Evolutionary conservation across 2,329 filamentous ascomycete species (phyloP).

Genomic region (Fusarium ambrosium): DNA sequence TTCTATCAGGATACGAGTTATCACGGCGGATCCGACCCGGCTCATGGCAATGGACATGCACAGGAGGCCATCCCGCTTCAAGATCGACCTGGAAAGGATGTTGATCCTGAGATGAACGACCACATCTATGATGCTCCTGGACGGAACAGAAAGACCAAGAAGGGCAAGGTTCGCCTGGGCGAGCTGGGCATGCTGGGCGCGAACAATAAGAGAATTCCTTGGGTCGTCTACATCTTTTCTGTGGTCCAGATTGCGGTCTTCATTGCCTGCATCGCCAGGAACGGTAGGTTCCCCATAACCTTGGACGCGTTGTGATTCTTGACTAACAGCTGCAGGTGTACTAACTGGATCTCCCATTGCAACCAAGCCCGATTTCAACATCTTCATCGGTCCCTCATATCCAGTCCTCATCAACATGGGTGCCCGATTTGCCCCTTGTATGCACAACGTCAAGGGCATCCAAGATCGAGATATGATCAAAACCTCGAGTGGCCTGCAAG

Average conservation of each 20-base stretch:
- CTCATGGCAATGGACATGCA: slow-evolving; percentile 54
- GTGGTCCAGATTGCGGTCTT: slow-evolving; percentile 86
- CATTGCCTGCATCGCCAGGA: slow-evolving; percentile 87
- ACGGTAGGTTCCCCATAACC: slow-evolving; percentile 68
- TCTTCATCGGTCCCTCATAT: slow-evolving; percentile 94
- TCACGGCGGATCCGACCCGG: slow-evolving; percentile 58
- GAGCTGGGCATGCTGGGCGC: slow-evolving; percentile 72
- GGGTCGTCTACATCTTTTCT: slow-evolving; percentile 86
- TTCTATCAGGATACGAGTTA: slow-evolving; percentile 70
- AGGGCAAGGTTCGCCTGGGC: slow-evolving; percentile 66
- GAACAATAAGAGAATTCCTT: slow-evolving; percentile 73
- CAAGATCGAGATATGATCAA: slow-evolving; percentile 61
- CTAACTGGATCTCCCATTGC: slow-evolving; percentile 83
- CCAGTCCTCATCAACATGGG: slow-evolving; percentile 98
- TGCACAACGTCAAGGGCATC: slow-evolving; percentile 83
- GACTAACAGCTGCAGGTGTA: slow-evolving; percentile 64
- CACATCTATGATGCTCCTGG: slow-evolving; percentile 72
- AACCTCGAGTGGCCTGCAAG: not conserved
- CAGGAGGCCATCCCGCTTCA: slow-evolving; percentile 71
- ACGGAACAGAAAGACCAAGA: slow-evolving; percentile 52
- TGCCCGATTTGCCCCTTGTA: slow-evolving; percentile 91
- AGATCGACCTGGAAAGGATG: slow-evolving; percentile 60
- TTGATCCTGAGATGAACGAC: slow-evolving; percentile 62
- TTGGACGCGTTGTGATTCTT: not conserved
- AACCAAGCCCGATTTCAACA: slow-evolving; percentile 90